phyloP scores from a whole-genome alignment of 2,329 filamentous ascomycete genomes.

The Neospermospora avenae region DNA sequence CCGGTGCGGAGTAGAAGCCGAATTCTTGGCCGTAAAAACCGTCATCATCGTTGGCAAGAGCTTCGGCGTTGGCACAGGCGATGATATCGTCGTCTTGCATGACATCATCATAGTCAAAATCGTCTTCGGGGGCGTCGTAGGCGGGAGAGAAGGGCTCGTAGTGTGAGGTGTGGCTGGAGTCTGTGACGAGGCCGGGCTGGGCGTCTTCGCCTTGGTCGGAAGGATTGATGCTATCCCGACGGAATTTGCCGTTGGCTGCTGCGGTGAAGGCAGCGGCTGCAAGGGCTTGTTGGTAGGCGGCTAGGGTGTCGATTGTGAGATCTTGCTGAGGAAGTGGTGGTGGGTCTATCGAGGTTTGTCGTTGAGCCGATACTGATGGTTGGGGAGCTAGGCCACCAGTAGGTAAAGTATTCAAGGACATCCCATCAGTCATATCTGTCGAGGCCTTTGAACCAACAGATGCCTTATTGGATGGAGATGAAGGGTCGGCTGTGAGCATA shows the following conservation, averaged over 20 bases:
- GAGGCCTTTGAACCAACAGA: conserved; percentile 1
- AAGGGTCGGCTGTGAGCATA: conserved; percentile 20
- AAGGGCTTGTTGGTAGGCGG: conserved; percentile 79
- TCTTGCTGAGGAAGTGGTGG: conserved; percentile 28
- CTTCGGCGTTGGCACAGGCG: conserved; percentile 91
- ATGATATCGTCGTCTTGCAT: conserved; percentile 88
- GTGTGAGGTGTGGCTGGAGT: conserved; percentile 39
- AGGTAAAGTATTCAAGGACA: not conserved
- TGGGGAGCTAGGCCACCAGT: conserved; percentile 24
- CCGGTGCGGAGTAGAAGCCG: conserved; percentile 78
- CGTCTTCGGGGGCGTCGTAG: conserved; percentile 38
- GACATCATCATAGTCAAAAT: conserved; percentile 56
- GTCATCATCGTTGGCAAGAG: conserved; percentile 85
- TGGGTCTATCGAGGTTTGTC: conserved; percentile 3
- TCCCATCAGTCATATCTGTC: conserved; percentile 4
- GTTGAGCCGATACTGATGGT: conserved; percentile 23
- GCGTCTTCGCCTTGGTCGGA: conserved; percentile 31
- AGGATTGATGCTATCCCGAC: conserved; percentile 45
- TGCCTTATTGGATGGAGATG: conserved; percentile 18
- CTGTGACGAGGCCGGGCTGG: conserved; percentile 38
- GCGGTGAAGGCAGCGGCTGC: conserved; percentile 78
- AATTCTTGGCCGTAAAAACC: conserved; percentile 97
- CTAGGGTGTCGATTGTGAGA: conserved; percentile 55
- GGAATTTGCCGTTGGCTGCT: conserved; percentile 71
- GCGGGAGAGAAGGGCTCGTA: conserved; percentile 35